phyloP scores from a whole-genome alignment of 2,329 filamentous ascomycete species.

The Periconia sp. region DNA sequence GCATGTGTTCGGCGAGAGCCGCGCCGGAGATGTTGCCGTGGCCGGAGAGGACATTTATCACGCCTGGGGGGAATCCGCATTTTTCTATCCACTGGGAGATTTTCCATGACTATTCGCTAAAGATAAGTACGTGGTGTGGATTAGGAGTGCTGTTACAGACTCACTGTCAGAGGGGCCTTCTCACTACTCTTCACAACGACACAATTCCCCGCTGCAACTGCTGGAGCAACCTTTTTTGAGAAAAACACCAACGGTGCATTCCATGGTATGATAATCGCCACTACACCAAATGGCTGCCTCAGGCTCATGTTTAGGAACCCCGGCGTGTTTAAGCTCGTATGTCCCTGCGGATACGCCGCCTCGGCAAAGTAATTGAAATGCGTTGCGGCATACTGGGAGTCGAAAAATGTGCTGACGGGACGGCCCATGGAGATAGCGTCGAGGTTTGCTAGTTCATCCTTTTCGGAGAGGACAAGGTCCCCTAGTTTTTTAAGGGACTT shows the following conservation, averaged over 20 bases:
- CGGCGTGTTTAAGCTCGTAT: slow-evolving; percentile 65
- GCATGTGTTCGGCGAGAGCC: slow-evolving; percentile 76
- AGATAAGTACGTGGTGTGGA: background rate
- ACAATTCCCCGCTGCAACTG: slow-evolving; percentile 32
- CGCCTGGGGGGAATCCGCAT: slow-evolving; percentile 79
- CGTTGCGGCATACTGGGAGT: slow-evolving; percentile 77
- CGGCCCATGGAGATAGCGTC: slow-evolving; percentile 82
- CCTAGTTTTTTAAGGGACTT: slow-evolving; percentile 76
- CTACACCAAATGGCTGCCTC: slow-evolving; percentile 77
- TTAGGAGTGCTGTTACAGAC: background rate
- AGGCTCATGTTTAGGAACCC: slow-evolving; percentile 68
- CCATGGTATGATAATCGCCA: slow-evolving; percentile 86
- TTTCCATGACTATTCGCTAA: slow-evolving; percentile 68
- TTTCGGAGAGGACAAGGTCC: slow-evolving; percentile 75
- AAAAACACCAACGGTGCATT: slow-evolving; percentile 54
- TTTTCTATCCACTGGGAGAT: slow-evolving; percentile 76
- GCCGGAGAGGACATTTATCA: slow-evolving; percentile 77
- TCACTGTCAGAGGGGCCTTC: slow-evolving; percentile 69
- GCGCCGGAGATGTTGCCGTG: slow-evolving; percentile 80
- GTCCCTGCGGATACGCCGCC: slow-evolving; percentile 80
- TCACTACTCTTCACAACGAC: slow-evolving; percentile 37
- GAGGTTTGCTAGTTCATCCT: slow-evolving; percentile 88
- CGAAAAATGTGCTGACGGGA: slow-evolving; percentile 77
- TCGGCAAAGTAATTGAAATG: slow-evolving; percentile 87
- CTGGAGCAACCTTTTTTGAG: slow-evolving; percentile 31